Evolutionary conservation across 1,139 yeast genomes (phyloP).

Genomic region (Kodamaea plutei): DNA sequence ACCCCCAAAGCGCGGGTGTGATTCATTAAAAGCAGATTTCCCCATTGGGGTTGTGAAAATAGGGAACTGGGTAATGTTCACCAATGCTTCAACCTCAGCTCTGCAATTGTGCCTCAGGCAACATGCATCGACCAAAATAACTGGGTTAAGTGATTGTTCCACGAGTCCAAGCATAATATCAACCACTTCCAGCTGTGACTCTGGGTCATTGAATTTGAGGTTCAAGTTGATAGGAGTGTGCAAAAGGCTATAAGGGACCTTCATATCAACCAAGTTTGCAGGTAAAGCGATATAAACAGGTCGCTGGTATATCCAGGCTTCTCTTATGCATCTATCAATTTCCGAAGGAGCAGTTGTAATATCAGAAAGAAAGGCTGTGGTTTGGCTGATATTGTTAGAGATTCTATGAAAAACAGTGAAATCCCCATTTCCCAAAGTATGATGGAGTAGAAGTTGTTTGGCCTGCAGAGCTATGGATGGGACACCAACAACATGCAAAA

Average conservation of each 20-base stretch:
- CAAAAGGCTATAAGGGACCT: slow-evolving; percentile 53
- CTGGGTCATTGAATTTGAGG: slow-evolving; percentile 60
- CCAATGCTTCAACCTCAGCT: slow-evolving; percentile 58
- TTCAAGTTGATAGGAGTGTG: slow-evolving; percentile 62
- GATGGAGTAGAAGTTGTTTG: slow-evolving; percentile 36
- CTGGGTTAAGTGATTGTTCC: slow-evolving; percentile 57
- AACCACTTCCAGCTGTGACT: slow-evolving; percentile 70
- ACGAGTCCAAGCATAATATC: slow-evolving; percentile 53
- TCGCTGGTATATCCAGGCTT: slow-evolving; percentile 68
- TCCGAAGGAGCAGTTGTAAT: slow-evolving; percentile 59
- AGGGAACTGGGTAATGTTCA: slow-evolving; percentile 72
- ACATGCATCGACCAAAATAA: slow-evolving; percentile 83
- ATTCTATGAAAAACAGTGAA: slow-evolving; percentile 44
- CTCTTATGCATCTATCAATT: slow-evolving; percentile 71
- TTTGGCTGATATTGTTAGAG: slow-evolving; percentile 63
- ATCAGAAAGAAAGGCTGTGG: slow-evolving; percentile 62
- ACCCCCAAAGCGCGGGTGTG: slow-evolving; percentile 75
- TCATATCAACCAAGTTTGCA: slow-evolving; percentile 70
- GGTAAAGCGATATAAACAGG: slow-evolving; percentile 85
- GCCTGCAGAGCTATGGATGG: slow-evolving; percentile 38
- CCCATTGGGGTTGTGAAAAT: slow-evolving; percentile 91
- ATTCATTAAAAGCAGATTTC: slow-evolving; percentile 74
- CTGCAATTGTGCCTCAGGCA: slow-evolving; percentile 72
- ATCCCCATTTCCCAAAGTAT: slow-evolving; percentile 45
- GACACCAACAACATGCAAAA: slow-evolving; percentile 39